Base-by-base conservation (phyloP, 2,329 filamentous ascomycete species). In the Colletotrichum higginsianum region DNA sequence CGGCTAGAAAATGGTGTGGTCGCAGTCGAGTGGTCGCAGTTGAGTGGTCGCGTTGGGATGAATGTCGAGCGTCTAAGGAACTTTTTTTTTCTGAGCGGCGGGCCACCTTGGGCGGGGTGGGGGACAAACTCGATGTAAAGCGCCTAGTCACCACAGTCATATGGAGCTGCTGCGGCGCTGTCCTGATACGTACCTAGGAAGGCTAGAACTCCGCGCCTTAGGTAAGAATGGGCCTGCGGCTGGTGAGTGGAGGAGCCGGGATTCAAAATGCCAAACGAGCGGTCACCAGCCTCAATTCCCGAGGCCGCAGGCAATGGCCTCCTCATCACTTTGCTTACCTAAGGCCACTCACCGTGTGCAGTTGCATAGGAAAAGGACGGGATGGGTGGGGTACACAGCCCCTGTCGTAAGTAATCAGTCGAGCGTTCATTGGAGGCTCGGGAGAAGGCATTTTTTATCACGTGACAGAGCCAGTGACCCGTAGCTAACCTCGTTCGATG, bases 401-500 rank as follows among this genome's bases (percentile, higher is more conserved):
- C 61, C 47, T 46, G 61, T 63, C 9, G 16, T 4, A 72, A 60
- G 69, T 72, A 72, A 72, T 72, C 69, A 72, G 66, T 16, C 60
- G 52, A 47, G 16, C 58, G 60, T 46, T 72, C 58, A 72, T 72
- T 72, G 69, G 69, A 52, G 60, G 60, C 16, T 72, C 53, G 53
- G 46, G 18, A 49, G 38, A 60, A 69, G 53, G 58, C 69, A 64
- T 58, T 53, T 69, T 38, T 0, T 0, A 5, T 68, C 69, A 72
- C 69, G 69, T 72, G 69, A 69, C 8, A 15, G 12, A 21, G 44
- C 40, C 47, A 72, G 52, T 72, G 69, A 72, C 69, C 69, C 66
- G 69, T 69, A 72, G 69, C 69, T 72, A 72, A 72, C 69, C 69
- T 72, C 69, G 69, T 64, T 64, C 69, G 69, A 72, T 69, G 65